Percentiles rank a stretch among this genome's conserved stretches.
These are phyloP conservation scores for Pezicula radicicola DNA, from an alignment of 2,329 filamentous ascomycete species.

Conservation along the genomic window DNA sequence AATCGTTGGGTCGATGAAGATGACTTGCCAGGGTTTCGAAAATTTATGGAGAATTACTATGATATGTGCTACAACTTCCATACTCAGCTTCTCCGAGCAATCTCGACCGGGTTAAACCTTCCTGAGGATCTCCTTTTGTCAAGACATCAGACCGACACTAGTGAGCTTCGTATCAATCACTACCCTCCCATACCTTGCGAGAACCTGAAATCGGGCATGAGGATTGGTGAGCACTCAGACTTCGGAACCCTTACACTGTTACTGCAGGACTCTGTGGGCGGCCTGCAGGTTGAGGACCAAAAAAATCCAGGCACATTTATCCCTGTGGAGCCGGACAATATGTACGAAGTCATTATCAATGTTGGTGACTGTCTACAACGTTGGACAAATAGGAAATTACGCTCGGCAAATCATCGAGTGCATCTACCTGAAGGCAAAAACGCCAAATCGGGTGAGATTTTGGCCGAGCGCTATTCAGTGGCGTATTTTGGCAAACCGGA, in stretches of 20 bases:
- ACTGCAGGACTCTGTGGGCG: constrained; percentile 41
- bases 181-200: constrained; percentile 31
- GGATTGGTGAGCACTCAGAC: constrained; percentile 33
- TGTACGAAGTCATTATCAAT: constrained; percentile 35
- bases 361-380: constrained; percentile 35
- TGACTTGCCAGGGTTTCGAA: constrained; percentile 39
- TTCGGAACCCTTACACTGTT: constrained; percentile 42
- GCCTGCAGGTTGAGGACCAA: constrained; percentile 42
- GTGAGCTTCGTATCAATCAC: constrained; percentile 34
- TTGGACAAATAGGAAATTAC: neutral
- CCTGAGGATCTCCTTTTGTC: neutral
- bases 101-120: neutral
- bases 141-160: neutral
- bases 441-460: neutral
- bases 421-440: neutral
- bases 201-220: constrained; percentile 21
- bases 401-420: neutral
- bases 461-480: neutral
- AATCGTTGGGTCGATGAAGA: constrained; percentile 44
- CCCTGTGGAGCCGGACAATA: constrained; percentile 22
- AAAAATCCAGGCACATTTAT: constrained; percentile 36
- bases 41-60: constrained; percentile 42
- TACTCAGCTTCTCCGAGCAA: neutral
- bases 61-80: constrained; percentile 14
- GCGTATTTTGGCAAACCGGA: constrained; percentile 1